Conservation (phyloP, 768 basidiomycete genomes). For the Leccinum longicurvipes region DNA sequence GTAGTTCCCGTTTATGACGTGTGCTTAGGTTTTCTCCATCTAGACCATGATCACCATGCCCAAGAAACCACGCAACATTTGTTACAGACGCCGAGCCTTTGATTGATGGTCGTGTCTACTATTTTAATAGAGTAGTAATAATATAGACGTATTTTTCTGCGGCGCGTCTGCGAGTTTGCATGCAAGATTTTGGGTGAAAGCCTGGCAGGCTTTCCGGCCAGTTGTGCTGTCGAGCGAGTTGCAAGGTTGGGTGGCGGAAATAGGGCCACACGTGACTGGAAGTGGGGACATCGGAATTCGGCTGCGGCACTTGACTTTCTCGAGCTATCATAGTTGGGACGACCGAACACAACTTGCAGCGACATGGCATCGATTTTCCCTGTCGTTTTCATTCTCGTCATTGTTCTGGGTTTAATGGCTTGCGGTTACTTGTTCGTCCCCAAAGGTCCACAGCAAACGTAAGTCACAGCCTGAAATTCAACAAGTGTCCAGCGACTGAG, state of each 20-base stretch:
- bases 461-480: conserved; percentile 29
- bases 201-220: too few species aligned
- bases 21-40: conserved; percentile 5
- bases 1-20: not conserved
- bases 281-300: not conserved
- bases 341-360: not conserved
- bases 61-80: conserved; percentile 59
- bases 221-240: too few species aligned
- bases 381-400: conserved; percentile 61
- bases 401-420: conserved; percentile 63
- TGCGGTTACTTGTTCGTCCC: conserved; percentile 67
- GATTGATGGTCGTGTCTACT: conserved; percentile 33
- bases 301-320: not conserved
- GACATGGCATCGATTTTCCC: conserved; percentile 71
- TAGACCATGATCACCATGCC: conserved; percentile 96
- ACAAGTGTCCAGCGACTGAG: not conserved
- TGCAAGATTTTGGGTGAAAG: not conserved
- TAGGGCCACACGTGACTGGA: conserved; percentile 11
- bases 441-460: conserved; percentile 92
- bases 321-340: too few species aligned
- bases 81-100: conserved; percentile 63
- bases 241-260: too few species aligned
- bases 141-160: conserved; percentile 8
- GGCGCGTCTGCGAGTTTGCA: not conserved
- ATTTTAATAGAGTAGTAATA: not conserved